phyloP scores from a whole-genome alignment of 176 grass and related monocot species.

The Carex pumila region DNA sequence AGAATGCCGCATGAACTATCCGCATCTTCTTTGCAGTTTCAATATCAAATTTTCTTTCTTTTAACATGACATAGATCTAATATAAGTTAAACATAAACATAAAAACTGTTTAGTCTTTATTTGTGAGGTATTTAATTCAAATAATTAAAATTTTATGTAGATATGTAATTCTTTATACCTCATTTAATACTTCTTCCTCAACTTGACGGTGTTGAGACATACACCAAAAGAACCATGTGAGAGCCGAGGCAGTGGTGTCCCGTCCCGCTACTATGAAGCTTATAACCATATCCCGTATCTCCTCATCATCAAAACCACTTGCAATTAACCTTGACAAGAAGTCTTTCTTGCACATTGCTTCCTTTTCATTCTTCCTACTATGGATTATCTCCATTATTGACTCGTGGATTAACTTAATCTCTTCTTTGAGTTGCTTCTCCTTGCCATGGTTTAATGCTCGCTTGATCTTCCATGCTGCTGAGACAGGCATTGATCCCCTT shows the following conservation, averaged over 20 bases:
- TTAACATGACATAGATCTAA: conserved; percentile 11
- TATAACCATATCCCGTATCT: conserved; percentile 85
- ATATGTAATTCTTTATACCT: conserved; percentile 10
- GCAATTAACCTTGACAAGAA: conserved; percentile 72
- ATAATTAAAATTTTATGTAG: not conserved
- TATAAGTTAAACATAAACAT: conserved; percentile 11
- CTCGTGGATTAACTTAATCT: conserved; percentile 46
- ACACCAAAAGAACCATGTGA: conserved; percentile 97
- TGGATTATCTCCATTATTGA: conserved; percentile 51
- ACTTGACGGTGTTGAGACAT: conserved; percentile 47
- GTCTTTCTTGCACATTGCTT: conserved; percentile 25
- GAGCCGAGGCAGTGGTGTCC: conserved; percentile 79
- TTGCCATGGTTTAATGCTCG: conserved; percentile 51
- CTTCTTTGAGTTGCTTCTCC: conserved; percentile 47
- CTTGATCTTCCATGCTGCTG: conserved; percentile 74
- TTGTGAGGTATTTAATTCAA: not conserved
- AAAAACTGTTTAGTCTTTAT: not conserved
- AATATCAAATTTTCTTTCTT: conserved; percentile 21
- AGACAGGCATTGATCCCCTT: conserved; percentile 59
- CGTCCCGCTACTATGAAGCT: conserved; percentile 87
- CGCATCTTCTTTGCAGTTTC: conserved; percentile 40
- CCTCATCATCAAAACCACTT: conserved; percentile 57
- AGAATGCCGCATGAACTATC: conserved; percentile 71
- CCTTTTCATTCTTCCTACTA: conserved; percentile 37
- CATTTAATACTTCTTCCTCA: conserved; percentile 35